Evolutionary conservation across 352 stramenopile species (phyloP).

Genomic region (Phytophthora sojae): DNA sequence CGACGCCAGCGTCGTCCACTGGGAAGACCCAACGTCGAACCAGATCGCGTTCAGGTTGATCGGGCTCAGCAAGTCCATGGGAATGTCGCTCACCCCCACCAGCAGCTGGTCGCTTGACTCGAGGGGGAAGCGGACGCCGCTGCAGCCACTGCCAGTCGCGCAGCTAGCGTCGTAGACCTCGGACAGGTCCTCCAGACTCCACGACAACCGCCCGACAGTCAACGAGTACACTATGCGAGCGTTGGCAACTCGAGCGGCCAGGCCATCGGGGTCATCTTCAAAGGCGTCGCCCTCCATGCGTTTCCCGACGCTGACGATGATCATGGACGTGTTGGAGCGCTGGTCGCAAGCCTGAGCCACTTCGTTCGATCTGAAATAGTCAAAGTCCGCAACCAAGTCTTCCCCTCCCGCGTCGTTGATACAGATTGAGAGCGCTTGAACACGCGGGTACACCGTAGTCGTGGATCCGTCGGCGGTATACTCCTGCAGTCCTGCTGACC

Average conservation of each 20-base stretch:
- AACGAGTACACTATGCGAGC: slow-evolving; percentile 30
- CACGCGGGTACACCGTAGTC: slow-evolving; percentile 16
- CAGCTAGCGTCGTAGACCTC: slow-evolving; percentile 15
- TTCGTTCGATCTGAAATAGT: slow-evolving; percentile 1
- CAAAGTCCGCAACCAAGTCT: neutral
- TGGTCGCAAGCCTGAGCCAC: slow-evolving; percentile 16
- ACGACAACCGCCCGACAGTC: slow-evolving; percentile 34
- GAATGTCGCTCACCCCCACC: slow-evolving; percentile 5
- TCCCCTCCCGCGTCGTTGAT: slow-evolving; percentile 2
- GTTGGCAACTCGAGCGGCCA: slow-evolving; percentile 6
- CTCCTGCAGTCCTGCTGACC: neutral
- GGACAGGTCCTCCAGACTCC: slow-evolving; percentile 12
- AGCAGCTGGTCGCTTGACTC: slow-evolving; percentile 9
- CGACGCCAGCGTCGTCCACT: slow-evolving; percentile 14
- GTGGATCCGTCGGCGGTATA: neutral
- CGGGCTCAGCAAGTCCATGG: slow-evolving; percentile 10
- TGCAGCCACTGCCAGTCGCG: neutral
- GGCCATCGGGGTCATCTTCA: neutral
- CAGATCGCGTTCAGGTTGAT: slow-evolving; percentile 15
- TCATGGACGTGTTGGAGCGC: slow-evolving; percentile 19
- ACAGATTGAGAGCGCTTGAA: slow-evolving; percentile 23
- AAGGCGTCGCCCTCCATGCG: slow-evolving; percentile 24
- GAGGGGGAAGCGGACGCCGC: slow-evolving; percentile 13
- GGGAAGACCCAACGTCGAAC: slow-evolving; percentile 3
- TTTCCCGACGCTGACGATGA: slow-evolving; percentile 25